Percentiles rank a stretch among this genome's conserved stretches.
Evolutionary conservation across 1,139 yeast species (phyloP).

Genomic region (Suhomyces chickasaworum): DNA sequence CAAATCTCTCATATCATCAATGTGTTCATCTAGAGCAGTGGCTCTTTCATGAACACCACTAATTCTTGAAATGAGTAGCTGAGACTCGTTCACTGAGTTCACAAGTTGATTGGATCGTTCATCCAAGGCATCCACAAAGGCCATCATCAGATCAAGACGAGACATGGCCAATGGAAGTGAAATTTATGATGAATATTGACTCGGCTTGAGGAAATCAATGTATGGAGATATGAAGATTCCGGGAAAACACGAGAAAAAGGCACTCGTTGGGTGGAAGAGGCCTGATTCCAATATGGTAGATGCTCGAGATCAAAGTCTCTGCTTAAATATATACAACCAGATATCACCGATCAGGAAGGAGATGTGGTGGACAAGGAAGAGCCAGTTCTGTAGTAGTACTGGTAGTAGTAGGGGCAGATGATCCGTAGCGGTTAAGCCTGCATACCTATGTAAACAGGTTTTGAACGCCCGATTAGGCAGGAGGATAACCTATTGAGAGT

Average conservation of each 20-base stretch:
- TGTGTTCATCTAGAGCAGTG: constrained; percentile 31
- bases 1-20: constrained; percentile 32
- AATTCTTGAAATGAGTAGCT: constrained; percentile 25
- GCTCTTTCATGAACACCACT: constrained; percentile 25
- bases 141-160: constrained; percentile 33
- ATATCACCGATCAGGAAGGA: background rate
- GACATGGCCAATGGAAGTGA: constrained; percentile 15
- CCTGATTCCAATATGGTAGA: background rate
- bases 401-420: background rate
- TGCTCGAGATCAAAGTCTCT: background rate
- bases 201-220: background rate
- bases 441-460: constrained; percentile 12
- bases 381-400: background rate
- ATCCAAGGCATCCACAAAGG: constrained; percentile 36
- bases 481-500: constrained; percentile 14
- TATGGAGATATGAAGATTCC: background rate
- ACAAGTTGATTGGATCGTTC: constrained; percentile 28
- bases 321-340: background rate
- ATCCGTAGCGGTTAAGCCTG: constrained; percentile 6
- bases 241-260: background rate
- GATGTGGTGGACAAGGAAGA: background rate
- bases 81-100: constrained; percentile 27
- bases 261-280: background rate
- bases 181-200: background rate
- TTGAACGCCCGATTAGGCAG: constrained; percentile 14